Base-by-base conservation (phyloP, 768 basidiomycete genomes). In the Pleurotus eryngii region DNA sequence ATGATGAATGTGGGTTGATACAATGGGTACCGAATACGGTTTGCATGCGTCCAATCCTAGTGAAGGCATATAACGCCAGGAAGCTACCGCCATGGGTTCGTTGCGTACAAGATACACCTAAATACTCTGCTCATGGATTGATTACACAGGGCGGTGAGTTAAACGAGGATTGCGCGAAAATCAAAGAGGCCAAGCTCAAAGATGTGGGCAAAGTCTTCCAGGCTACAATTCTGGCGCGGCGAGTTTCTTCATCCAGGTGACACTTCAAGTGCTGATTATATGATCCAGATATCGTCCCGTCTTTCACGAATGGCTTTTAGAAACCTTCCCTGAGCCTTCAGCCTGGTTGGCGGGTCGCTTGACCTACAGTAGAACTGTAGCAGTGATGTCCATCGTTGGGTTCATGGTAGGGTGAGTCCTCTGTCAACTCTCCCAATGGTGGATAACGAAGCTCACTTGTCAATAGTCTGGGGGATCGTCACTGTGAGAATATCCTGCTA, bases 351-450 rank as follows among this genome's bases (percentile, higher is more conserved):
- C 87, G 1, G 90, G 90, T 68, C 85, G 96, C n/a, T 70, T 92
- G 63, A 78, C 84, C 1, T 99, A 95, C 67, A 87, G 83, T 3
- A 81, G 96, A 43, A 97, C 96, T 0, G 83, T 90, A 0, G 97
- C 96, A 0, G 97, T 98, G 55, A 98, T 97, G 89, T 97, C 91
- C 1, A 98, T 99, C 91, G 91, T 98, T 18, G 97, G 97, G 9
- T 96, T 91, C 65, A 94, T 99, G 43, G 77, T 98, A 11, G 96
- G 96, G 94, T 96, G 61, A 55, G 86, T 55, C 47, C 8, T 45
- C 11, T 39, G 24, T 49, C 27, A 4, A 17, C 5, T 18, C 26
- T 47, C 6, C 14, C 18, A 20, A 30, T 48, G 20, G 15, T 45
- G 18, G 18, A 35, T 56, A 15, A 57, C 11, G 51, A 24, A 48